Evolutionary conservation across 116 monocot genomes (phyloP).

Genomic region (Papilionanthe hybrid): DNA sequence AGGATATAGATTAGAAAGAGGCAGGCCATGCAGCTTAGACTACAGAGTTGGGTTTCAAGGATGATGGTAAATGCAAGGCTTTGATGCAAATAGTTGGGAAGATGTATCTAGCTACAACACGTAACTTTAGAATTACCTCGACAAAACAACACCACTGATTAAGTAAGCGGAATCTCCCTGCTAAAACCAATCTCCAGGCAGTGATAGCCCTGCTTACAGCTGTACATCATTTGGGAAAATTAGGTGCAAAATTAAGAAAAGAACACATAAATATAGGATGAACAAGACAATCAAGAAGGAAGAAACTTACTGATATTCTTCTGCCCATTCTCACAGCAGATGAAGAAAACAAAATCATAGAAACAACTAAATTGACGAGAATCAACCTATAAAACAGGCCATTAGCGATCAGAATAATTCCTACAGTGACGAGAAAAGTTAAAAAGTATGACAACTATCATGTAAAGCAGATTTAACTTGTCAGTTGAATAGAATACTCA

Average conservation of each 20-base stretch:
- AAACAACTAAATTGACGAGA: slow-evolving; percentile 61
- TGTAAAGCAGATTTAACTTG: background rate
- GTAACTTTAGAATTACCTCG: slow-evolving; percentile 36
- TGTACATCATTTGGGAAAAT: slow-evolving; percentile 22
- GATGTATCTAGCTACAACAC: background rate
- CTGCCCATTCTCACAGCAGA: slow-evolving; percentile 85
- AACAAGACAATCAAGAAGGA: slow-evolving; percentile 5
- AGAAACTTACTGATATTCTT: slow-evolving; percentile 70
- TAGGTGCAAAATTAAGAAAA: slow-evolving; percentile 4
- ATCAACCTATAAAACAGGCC: slow-evolving; percentile 47
- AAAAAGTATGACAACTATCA: background rate
- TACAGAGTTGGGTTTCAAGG: background rate
- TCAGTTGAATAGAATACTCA: slow-evolving; percentile 26
- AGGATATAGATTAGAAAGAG: background rate
- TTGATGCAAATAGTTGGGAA: background rate
- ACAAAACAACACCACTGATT: slow-evolving; percentile 84
- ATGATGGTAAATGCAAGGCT: background rate
- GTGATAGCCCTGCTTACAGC: slow-evolving; percentile 59
- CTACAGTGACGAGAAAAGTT: background rate
- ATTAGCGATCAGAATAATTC: slow-evolving; percentile 4
- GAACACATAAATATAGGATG: background rate
- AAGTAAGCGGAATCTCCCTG: slow-evolving; percentile 81
- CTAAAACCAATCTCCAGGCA: slow-evolving; percentile 78
- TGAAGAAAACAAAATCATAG: slow-evolving; percentile 89
- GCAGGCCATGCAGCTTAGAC: background rate